phyloP scores from a whole-genome alignment of 805 yeast species.

The Lachancea nothofagi region DNA sequence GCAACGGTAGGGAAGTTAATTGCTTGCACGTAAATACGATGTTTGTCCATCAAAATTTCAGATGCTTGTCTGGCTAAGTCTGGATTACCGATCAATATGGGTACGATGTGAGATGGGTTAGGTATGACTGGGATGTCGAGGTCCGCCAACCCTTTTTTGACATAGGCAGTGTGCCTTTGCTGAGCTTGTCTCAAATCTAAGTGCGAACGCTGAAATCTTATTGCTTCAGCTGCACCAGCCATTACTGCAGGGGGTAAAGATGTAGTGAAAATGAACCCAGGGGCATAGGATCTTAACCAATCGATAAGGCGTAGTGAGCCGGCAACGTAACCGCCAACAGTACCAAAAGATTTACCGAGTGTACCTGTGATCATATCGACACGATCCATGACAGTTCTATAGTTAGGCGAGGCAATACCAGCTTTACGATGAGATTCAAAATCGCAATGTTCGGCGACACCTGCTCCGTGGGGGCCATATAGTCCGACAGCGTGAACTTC shows the following conservation, averaged over 20 bases:
- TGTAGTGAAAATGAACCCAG: conserved; percentile 97
- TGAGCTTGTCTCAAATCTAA: conserved; percentile 74
- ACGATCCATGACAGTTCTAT: conserved; percentile 71
- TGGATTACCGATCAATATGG: conserved; percentile 92
- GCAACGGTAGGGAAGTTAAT: conserved; percentile 98
- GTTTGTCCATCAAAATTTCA: conserved; percentile 76
- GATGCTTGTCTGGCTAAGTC: conserved; percentile 87
- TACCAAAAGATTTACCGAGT: conserved; percentile 92
- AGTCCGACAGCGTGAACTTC: conserved; percentile 99
- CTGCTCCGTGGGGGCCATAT: conserved; percentile 99
- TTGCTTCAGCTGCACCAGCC: conserved; percentile 91
- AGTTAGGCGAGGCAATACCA: conserved; percentile 52
- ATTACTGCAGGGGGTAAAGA: conserved; percentile 94
- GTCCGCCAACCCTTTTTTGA: conserved; percentile 61
- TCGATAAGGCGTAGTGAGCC: conserved; percentile 79
- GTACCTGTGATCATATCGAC: conserved; percentile 97
- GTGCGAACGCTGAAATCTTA: conserved; percentile 75
- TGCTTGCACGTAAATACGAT: conserved; percentile 92
- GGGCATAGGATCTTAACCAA: conserved; percentile 94
- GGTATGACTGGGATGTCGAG: conserved; percentile 93
- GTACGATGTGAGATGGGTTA: conserved; percentile 96
- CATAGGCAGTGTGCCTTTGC: conserved; percentile 80
- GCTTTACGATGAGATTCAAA: conserved; percentile 72
- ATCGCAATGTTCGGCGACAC: conserved; percentile 96
- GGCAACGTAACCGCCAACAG: conserved; percentile 97